Evolutionary conservation across 352 stramenopile species (phyloP), one percentile per base, ranked within the genome.

Genomic region (Hyaloperonospora brassicae): DNA sequence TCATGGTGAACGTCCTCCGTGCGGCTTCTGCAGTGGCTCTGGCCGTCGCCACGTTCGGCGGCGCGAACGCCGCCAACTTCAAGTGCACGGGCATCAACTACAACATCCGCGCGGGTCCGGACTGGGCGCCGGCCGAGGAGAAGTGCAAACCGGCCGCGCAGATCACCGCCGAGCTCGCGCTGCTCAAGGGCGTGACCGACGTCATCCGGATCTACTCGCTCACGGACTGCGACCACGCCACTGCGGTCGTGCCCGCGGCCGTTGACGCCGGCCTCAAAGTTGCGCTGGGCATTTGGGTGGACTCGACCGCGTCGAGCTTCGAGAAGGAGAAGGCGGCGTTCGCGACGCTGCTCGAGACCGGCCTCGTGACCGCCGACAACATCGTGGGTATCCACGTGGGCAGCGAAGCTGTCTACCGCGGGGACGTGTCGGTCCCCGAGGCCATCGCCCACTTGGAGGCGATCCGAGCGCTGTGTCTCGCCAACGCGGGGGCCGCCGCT

Each of bases 31-130:
- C 52, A 39, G 43, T 71, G 47, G 51, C 58, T 47, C 59, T 73
- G 35, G 48, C 60, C 44, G 49, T 55, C 36, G 51, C 62, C 50
- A 34, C 55, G 31, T 50, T 64, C 17, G 60, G 55, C 30, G 47
- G 58, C 9, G 67, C 62, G 13, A 53, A 76, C 39, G 66, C 57
- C 34, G 17, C 31, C 42, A 56, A 61, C 52, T 68, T 78, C 51
- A 77, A 76, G 66, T 65, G 60, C 57, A 57, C 66, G 39, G 79
- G 76, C 46, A 70, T 89, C 63, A 89, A 89, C 68, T 89, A 86
- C 70, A 84, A 86, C 71, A 81, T 81, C 53, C 76, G 76, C 57
- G 53, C 59, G 5, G 76, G 73, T 2, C 67, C 73, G 23, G 72
- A 87, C 63, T 82, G 68, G 62, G 70, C 65, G 23, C 43, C 75